Conservation (phyloP, 2,329 filamentous ascomycete species). For the Tolypocladium album region DNA sequence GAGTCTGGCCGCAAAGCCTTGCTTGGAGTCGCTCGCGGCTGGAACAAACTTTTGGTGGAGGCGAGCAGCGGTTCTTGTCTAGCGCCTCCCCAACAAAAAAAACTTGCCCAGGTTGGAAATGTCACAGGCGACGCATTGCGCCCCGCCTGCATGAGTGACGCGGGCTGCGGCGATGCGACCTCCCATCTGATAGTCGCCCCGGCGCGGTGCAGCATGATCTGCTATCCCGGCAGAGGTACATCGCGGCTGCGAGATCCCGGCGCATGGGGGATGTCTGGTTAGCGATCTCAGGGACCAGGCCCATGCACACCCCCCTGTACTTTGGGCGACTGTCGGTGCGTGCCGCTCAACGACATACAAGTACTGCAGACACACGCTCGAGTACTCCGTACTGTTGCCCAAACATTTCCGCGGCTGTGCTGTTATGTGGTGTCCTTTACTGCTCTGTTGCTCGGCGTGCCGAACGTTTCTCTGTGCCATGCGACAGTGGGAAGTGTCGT, state of each 20-base stretch:
- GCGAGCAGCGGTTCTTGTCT: neutral
- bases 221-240: neutral
- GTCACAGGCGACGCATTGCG: neutral
- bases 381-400: too few species aligned
- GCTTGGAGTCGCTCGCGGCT: neutral
- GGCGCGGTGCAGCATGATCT: fast-evolving
- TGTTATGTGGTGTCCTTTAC: neutral
- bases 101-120: neutral
- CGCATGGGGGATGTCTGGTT: neutral
- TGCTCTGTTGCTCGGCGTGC: neutral
- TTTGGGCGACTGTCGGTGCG: neutral
- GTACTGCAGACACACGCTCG: neutral
- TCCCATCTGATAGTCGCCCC: neutral
- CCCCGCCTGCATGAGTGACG: neutral
- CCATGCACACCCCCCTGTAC: neutral
- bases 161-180: neutral
- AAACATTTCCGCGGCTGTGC: neutral
- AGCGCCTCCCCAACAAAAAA: conserved; percentile 3
- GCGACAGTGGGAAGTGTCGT: neutral
- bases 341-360: neutral
- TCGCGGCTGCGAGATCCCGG: neutral
- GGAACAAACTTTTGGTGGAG: neutral
- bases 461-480: neutral
- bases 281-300: neutral
- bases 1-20: neutral